phyloP scores from a whole-genome alignment of 2,329 filamentous ascomycete genomes.

The Penicillium sp. region DNA sequence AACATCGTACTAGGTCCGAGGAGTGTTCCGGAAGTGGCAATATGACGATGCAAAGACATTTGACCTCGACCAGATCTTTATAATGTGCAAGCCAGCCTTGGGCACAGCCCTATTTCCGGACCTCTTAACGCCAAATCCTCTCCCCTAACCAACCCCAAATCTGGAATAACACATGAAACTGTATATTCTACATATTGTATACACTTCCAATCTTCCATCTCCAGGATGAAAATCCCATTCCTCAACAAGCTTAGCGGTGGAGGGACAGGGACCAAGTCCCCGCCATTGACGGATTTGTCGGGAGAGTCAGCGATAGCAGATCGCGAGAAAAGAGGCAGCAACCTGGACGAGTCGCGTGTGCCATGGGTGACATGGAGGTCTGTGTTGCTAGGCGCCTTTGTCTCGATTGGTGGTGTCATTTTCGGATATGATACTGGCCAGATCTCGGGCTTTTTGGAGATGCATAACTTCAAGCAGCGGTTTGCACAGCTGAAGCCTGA shows the following conservation, averaged over 20 bases:
- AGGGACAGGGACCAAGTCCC: slow-evolving; percentile 1
- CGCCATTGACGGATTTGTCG: slow-evolving; percentile 16
- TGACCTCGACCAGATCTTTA: neutral
- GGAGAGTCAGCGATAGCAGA: slow-evolving; percentile 1
- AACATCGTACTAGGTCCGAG: neutral
- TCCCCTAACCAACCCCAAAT: neutral
- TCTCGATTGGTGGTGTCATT: slow-evolving; percentile 49
- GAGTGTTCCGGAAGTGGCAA: slow-evolving; percentile 12
- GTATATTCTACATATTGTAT: neutral
- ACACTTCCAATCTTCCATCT: neutral
- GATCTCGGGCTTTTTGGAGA: slow-evolving; percentile 46
- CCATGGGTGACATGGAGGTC: slow-evolving; percentile 41
- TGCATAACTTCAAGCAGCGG: slow-evolving; percentile 42
- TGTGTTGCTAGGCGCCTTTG: slow-evolving; percentile 42
- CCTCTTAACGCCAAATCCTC: neutral
- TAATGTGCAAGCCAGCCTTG: neutral
- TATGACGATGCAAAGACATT: slow-evolving; percentile 8
- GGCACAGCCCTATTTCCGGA: neutral
- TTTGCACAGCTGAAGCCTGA: slow-evolving; percentile 37
- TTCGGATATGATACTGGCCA: slow-evolving; percentile 49
- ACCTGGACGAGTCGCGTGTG: slow-evolving; percentile 29
- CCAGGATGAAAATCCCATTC: slow-evolving; percentile 17
- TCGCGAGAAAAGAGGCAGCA: slow-evolving; percentile 19
- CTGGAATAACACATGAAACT: neutral
- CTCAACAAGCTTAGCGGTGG: slow-evolving; percentile 6